These are phyloP conservation scores for Russula dissimulans DNA, from an alignment of 768 basidiomycete genomes.

Conservation along the genomic window DNA sequence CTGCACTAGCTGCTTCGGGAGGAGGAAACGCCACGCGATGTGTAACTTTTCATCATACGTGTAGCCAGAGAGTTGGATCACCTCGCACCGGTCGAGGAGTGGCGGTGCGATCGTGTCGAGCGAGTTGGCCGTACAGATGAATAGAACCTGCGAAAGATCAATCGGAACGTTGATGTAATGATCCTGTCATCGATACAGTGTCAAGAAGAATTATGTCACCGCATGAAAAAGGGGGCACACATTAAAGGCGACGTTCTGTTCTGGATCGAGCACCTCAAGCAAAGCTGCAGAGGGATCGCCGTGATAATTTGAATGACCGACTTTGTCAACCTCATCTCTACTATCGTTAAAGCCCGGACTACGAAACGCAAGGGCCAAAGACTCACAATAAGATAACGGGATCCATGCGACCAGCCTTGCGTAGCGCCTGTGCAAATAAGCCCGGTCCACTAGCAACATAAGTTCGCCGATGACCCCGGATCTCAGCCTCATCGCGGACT, in stretches of 20 bases:
- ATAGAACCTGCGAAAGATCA: conserved; percentile 80
- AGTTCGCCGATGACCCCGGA: conserved; percentile 70
- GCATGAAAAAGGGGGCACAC: conserved; percentile 30
- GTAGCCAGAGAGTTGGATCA: conserved; percentile 77
- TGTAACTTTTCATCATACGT: conserved; percentile 88
- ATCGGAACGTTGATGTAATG: conserved; percentile 88
- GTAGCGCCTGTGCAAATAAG: conserved; percentile 75
- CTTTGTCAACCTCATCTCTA: conserved; percentile 86
- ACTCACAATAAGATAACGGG: conserved; percentile 64
- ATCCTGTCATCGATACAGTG: conserved; percentile 40
- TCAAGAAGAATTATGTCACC: neutral
- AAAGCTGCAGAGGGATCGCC: conserved; percentile 89
- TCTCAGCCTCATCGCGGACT: conserved; percentile 86
- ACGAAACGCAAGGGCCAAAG: neutral
- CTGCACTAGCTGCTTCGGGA: conserved; percentile 78
- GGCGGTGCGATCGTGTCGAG: conserved; percentile 86
- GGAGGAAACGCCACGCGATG: conserved; percentile 77
- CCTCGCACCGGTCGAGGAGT: conserved; percentile 81
- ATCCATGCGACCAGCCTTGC: conserved; percentile 74
- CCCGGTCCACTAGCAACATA: conserved; percentile 89
- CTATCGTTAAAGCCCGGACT: neutral
- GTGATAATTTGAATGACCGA: conserved; percentile 79
- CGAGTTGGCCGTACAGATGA: conserved; percentile 88
- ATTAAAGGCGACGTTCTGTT: conserved; percentile 81
- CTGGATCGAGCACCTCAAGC: conserved; percentile 88